Percentiles rank a stretch among this genome's conserved stretches.
phyloP scores from a whole-genome alignment of 768 basidiomycete species.

The Suillus cothurnatus region DNA sequence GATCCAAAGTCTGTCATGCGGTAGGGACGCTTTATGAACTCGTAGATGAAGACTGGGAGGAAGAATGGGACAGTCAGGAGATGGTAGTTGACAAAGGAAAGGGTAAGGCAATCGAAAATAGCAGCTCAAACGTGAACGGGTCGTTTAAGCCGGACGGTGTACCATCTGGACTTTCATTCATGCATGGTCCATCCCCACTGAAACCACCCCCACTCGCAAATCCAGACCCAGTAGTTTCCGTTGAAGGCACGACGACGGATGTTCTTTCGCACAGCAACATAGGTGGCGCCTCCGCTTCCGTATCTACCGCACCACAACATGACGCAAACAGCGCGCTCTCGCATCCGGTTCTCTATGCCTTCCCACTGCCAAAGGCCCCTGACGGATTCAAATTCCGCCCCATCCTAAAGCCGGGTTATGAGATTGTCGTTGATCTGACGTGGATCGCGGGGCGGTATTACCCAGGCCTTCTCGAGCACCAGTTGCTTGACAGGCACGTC shows the following conservation, averaged over 20 bases:
- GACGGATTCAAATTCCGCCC: slow-evolving; percentile 69
- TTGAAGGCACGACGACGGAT: slow-evolving; percentile 22
- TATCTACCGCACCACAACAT: slow-evolving; percentile 18
- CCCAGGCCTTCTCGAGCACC: slow-evolving; percentile 67
- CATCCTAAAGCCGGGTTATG: slow-evolving; percentile 61
- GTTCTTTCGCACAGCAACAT: slow-evolving; percentile 15
- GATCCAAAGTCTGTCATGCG: slow-evolving; percentile 61
- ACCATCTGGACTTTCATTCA: neutral
- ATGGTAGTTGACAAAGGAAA: slow-evolving; percentile 26
- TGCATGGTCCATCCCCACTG: slow-evolving; percentile 29
- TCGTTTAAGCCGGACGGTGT: slow-evolving; percentile 11
- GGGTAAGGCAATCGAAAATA: slow-evolving; percentile 33
- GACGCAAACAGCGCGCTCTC: slow-evolving; percentile 36
- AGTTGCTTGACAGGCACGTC: slow-evolving; percentile 49
- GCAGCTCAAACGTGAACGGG: slow-evolving; percentile 8
- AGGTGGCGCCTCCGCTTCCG: slow-evolving; percentile 20
- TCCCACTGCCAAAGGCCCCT: slow-evolving; percentile 64
- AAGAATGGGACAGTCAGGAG: slow-evolving; percentile 19
- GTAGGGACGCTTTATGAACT: slow-evolving; percentile 79
- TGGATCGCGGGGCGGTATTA: slow-evolving; percentile 83
- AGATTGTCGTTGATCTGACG: slow-evolving; percentile 67
- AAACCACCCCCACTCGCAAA: slow-evolving; percentile 35
- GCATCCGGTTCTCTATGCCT: slow-evolving; percentile 36
- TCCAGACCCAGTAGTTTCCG: slow-evolving; percentile 26
- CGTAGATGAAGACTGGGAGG: slow-evolving; percentile 74